These are phyloP conservation scores for Colletotrichum sp. DNA, from an alignment of 2,329 filamentous ascomycete genomes.

Conservation along the genomic window DNA sequence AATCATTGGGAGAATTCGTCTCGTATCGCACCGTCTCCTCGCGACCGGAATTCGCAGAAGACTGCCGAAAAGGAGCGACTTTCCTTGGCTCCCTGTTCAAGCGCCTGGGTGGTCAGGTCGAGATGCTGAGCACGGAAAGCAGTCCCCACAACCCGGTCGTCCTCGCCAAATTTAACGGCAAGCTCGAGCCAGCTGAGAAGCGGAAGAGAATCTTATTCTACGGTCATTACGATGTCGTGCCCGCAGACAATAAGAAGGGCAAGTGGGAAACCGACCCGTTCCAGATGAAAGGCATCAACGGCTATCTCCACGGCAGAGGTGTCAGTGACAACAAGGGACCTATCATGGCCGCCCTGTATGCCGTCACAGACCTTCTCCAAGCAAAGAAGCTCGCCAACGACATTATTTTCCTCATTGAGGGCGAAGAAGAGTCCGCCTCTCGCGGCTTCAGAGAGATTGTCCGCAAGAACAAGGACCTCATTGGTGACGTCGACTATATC, in stretches of 20 bases:
- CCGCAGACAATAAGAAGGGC: conserved; percentile 80
- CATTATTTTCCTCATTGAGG: conserved; percentile 92
- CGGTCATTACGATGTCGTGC: conserved; percentile 96
- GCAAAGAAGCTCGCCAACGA: conserved; percentile 86
- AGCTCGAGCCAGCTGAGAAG: conserved; percentile 65
- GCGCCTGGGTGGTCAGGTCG: conserved; percentile 85
- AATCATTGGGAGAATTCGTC: conserved; percentile 83
- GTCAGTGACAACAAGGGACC: conserved; percentile 98
- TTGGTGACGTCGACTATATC: conserved; percentile 93
- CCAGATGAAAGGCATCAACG: conserved; percentile 84
- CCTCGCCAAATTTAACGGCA: conserved; percentile 84
- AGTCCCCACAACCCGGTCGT: conserved; percentile 86
- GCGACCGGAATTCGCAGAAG: conserved; percentile 82
- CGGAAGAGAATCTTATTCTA: conserved; percentile 94
- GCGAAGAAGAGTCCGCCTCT: conserved; percentile 94
- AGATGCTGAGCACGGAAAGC: conserved; percentile 84
- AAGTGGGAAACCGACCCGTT: conserved; percentile 93
- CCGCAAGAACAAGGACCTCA: conserved; percentile 77
- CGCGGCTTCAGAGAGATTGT: conserved; percentile 88
- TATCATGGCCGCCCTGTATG: conserved; percentile 91
- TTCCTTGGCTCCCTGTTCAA: conserved; percentile 92
- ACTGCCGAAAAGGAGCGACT: conserved; percentile 90
- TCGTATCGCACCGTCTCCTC: conserved; percentile 93
- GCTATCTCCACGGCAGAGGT: conserved; percentile 94
- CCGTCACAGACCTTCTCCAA: conserved; percentile 86